These are phyloP conservation scores for Coemansia reversa DNA, from an alignment of 192 early-diverging fungal genomes.

Conservation along the genomic window DNA sequence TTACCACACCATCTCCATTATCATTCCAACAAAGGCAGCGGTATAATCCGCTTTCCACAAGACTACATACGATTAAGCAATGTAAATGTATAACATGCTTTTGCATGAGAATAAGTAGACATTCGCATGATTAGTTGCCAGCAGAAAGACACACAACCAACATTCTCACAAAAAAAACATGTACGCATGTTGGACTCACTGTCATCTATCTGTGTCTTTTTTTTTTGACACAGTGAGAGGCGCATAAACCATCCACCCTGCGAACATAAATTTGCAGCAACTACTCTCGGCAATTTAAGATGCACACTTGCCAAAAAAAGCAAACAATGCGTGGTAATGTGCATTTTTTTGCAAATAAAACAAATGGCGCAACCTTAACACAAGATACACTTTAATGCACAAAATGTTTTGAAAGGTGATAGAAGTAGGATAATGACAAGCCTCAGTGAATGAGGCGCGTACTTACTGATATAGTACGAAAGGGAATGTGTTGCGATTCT, in stretches of 20 bases:
- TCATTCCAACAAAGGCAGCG: constrained; percentile 24
- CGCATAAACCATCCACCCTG: no score
- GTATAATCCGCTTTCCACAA: constrained; percentile 11
- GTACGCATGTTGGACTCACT: not conserved
- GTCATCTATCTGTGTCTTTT: no score
- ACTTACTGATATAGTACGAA: constrained; percentile 30
- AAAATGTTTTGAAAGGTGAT: no score
- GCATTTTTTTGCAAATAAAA: no score
- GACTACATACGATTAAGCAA: constrained; percentile 18
- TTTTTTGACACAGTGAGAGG: no score
- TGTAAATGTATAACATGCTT: not conserved
- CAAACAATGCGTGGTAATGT: not conserved
- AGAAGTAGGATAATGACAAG: no score
- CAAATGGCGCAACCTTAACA: no score
- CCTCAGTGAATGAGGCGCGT: not conserved
- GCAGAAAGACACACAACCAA: not conserved
- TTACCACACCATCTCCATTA: constrained; percentile 22
- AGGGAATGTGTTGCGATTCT: constrained; percentile 29
- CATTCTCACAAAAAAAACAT: not conserved
- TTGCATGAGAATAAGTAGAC: not conserved
- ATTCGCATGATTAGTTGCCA: no score
- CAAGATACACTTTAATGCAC: no score
- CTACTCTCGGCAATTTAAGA: not conserved
- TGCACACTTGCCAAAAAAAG: not conserved
- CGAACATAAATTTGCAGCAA: no score